Evolutionary conservation across 352 stramenopile genomes (phyloP).

Genomic region (Elongisporangium undulatum): DNA sequence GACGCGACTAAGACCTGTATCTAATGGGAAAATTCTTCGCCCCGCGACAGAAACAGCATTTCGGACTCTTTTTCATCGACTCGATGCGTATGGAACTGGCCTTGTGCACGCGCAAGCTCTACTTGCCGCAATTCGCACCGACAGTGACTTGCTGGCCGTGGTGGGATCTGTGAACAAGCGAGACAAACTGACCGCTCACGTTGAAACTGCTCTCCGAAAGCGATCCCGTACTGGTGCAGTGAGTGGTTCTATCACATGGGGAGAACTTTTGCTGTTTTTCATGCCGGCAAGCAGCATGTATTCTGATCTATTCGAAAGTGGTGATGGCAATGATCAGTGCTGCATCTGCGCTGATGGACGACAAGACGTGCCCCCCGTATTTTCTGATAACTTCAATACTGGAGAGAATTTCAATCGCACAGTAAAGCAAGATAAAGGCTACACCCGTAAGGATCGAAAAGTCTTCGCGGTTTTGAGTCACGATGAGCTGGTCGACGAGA

Average conservation of each 20-base stretch:
- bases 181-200: slow-evolving; percentile 26
- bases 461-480: slow-evolving; percentile 23
- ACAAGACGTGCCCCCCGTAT: background rate
- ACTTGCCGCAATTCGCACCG: slow-evolving; percentile 30
- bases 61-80: slow-evolving; percentile 53
- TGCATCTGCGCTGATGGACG: background rate
- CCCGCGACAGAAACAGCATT: slow-evolving; percentile 48
- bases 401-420: too few species aligned
- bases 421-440: too few species aligned
- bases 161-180: slow-evolving; percentile 27
- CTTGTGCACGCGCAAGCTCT: slow-evolving; percentile 29
- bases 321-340: background rate
- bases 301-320: slow-evolving; percentile 6
- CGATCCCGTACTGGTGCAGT: slow-evolving; percentile 13
- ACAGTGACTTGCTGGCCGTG: slow-evolving; percentile 26
- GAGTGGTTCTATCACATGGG: slow-evolving; percentile 56
- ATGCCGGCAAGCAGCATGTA: slow-evolving; percentile 34
- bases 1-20: slow-evolving; percentile 3
- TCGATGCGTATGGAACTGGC: slow-evolving; percentile 61
- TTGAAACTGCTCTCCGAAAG: slow-evolving; percentile 29
- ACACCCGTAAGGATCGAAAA: slow-evolving; percentile 12
- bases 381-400: too few species aligned
- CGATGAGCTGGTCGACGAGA: slow-evolving; percentile 37
- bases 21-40: slow-evolving; percentile 24
- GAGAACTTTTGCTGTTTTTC: slow-evolving; percentile 68